phyloP scores from a whole-genome alignment of 345 rosid genomes.

The Ricinus communis region DNA sequence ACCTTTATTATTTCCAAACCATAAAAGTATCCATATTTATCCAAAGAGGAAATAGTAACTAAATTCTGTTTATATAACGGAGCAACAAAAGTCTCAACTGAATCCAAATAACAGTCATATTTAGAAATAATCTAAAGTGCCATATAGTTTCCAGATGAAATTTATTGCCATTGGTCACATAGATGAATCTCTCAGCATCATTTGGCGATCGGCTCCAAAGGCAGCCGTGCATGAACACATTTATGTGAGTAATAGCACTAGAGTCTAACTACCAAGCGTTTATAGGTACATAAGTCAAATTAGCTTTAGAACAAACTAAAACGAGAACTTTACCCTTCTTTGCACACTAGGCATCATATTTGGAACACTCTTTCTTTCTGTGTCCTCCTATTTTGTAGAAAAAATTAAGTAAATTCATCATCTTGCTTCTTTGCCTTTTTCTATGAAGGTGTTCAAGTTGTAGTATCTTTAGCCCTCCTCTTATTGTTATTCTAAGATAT shows the following conservation, averaged over 20 bases:
- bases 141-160: slow-evolving; percentile 7
- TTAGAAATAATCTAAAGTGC: too few species aligned
- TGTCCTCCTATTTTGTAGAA: not conserved
- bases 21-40: too few species aligned
- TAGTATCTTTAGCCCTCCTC: too few species aligned
- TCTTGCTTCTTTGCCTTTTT: too few species aligned
- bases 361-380: not conserved
- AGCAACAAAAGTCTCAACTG: too few species aligned
- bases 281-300: slow-evolving; percentile 9
- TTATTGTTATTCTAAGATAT: not conserved
- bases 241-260: not conserved
- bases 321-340: slow-evolving; percentile 5
- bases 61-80: too few species aligned
- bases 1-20: not conserved
- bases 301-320: too few species aligned
- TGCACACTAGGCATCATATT: not conserved
- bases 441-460: too few species aligned
- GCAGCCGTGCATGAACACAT: not conserved
- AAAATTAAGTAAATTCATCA: too few species aligned
- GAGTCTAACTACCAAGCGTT: slow-evolving; percentile 13
- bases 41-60: too few species aligned
- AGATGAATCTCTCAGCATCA: not conserved
- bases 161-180: slow-evolving; percentile 9
- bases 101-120: too few species aligned
- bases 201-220: too few species aligned